phyloP scores from a whole-genome alignment of 441 rosid species.

The Eruca vesicaria region DNA sequence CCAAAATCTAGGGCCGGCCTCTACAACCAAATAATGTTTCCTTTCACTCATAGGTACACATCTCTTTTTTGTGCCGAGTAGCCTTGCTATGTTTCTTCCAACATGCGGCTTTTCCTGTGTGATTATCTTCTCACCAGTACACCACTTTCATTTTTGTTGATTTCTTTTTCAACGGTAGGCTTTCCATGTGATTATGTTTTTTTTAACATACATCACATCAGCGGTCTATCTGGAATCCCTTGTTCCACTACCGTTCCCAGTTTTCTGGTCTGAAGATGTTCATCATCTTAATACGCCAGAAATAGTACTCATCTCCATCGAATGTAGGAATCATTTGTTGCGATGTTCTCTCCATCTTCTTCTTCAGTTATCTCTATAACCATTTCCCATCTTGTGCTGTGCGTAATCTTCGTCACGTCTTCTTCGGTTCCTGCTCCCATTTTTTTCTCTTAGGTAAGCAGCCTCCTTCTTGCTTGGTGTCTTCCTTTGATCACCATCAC shows the following conservation, averaged over 20 bases:
- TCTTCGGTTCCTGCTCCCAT: neutral
- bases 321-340: neutral
- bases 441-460: neutral
- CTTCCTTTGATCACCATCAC: neutral
- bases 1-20: too few species aligned
- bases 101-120: neutral
- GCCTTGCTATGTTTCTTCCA: neutral
- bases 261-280: neutral
- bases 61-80: neutral
- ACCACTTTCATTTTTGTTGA: neutral
- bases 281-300: neutral
- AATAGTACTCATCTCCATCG: neutral
- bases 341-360: neutral
- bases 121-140: neutral
- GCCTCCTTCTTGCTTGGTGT: neutral
- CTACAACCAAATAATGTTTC: neutral
- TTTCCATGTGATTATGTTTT: neutral
- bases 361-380: neutral
- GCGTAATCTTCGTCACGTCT: neutral
- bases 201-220: neutral
- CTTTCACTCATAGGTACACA: neutral
- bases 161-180: neutral
- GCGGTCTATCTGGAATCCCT: too few species aligned
- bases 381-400: neutral
- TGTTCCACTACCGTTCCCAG: neutral